Evolutionary conservation across 1,284 basidiomycete genomes (phyloP).

Genomic region (Cutaneotrichosporon sp.): DNA sequence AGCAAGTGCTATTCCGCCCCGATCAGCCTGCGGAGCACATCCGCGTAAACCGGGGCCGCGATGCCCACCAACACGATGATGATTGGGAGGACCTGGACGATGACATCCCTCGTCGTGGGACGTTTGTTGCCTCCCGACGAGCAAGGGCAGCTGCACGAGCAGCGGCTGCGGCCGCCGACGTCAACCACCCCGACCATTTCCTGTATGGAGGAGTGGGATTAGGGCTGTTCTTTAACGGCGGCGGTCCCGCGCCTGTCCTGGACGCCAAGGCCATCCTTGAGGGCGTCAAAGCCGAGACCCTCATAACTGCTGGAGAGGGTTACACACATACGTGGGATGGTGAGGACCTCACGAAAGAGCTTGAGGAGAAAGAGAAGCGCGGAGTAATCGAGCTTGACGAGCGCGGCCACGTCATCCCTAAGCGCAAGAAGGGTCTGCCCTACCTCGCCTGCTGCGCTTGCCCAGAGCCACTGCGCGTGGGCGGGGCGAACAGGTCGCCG

Average conservation of each 20-base stretch:
- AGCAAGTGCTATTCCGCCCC: conserved; percentile 20
- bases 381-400: conserved; percentile 24
- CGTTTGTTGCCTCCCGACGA: no score
- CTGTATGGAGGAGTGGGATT: no score
- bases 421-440: conserved; percentile 12
- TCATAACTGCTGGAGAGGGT: conserved; percentile 11
- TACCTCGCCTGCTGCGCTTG: conserved; percentile 42
- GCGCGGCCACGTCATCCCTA: conserved; percentile 23
- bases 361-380: conserved; percentile 3
- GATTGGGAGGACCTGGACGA: not conserved
- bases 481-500: conserved; percentile 27
- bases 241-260: not conserved
- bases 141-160: no score
- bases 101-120: no score
- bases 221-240: not conserved
- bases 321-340: conserved; percentile 30
- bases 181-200: no score
- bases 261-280: conserved; percentile 15
- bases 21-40: not conserved
- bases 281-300: conserved; percentile 13
- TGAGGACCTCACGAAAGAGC: conserved; percentile 15
- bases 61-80: not conserved
- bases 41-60: not conserved
- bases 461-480: conserved; percentile 32
- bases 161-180: no score